A percentile compares a stretch with the other conserved stretches of the same genome.
Evolutionary conservation across 495 filamentous ascomycete genomes (phyloP).

Genomic region (Penicillium coprophilum): DNA sequence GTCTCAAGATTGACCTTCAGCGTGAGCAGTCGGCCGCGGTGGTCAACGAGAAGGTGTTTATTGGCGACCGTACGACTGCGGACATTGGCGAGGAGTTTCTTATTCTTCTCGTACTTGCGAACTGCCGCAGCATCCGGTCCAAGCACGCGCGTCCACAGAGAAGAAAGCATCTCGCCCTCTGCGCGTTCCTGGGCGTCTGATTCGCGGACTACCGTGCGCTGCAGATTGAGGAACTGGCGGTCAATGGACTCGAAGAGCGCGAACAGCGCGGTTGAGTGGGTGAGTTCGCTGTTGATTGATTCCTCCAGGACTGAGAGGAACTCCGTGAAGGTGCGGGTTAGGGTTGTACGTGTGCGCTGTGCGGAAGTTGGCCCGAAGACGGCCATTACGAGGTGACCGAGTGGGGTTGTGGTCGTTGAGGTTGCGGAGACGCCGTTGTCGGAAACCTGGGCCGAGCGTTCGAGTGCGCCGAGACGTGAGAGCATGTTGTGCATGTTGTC

Average conservation of each 20-base stretch:
- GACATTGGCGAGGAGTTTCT: constrained; percentile 68
- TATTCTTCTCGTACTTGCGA: constrained; percentile 87
- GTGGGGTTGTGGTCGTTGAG: constrained; percentile 55
- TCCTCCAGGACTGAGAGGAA: constrained; percentile 87
- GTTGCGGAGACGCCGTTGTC: constrained; percentile 45
- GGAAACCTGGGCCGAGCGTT: constrained; percentile 35
- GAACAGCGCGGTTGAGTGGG: constrained; percentile 73
- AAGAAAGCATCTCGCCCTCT: constrained; percentile 76
- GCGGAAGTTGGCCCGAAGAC: constrained; percentile 76
- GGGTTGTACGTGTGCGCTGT: constrained; percentile 74
- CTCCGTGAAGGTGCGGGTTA: constrained; percentile 83
- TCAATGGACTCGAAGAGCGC: constrained; percentile 84
- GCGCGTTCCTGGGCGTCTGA: constrained; percentile 72
- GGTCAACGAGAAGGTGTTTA: constrained; percentile 77
- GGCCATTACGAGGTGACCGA: constrained; percentile 64
- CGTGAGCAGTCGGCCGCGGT: constrained; percentile 73
- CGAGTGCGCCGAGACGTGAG: constrained; percentile 65
- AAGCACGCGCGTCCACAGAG: constrained; percentile 80
- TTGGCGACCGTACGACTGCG: constrained; percentile 80
- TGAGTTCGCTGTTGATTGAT: constrained; percentile 77
- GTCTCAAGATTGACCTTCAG: constrained; percentile 80
- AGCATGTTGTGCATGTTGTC: constrained; percentile 80
- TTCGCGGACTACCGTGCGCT: constrained; percentile 82
- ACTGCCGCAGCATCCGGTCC: constrained; percentile 68
- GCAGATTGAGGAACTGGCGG: constrained; percentile 81